Percentiles rank a stretch among this genome's conserved stretches.
Conservation (phyloP, 768 basidiomycete species). For the Fomitopsis pulvina region DNA sequence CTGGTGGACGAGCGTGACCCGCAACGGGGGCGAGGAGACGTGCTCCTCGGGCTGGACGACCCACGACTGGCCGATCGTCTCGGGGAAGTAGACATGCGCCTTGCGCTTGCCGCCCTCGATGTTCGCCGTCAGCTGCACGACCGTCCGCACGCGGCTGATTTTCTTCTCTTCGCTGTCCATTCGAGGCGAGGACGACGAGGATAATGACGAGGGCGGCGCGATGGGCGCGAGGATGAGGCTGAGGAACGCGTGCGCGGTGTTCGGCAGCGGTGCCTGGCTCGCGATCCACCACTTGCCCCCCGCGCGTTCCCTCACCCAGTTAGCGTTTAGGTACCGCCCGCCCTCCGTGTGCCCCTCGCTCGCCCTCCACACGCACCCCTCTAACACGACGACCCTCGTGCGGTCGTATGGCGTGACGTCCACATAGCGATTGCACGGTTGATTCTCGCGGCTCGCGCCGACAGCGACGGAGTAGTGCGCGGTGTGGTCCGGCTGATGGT, state of each 20-base stretch:
- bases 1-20: constrained; percentile 49
- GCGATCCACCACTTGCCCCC: constrained; percentile 83
- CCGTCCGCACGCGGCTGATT: constrained; percentile 57
- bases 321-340: constrained; percentile 74
- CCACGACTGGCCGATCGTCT: constrained; percentile 41
- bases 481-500: constrained; percentile 17
- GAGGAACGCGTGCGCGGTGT: constrained; percentile 71
- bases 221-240: constrained; percentile 53
- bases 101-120: constrained; percentile 67
- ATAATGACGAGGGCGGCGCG: constrained; percentile 21
- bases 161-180: constrained; percentile 15
- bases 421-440: constrained; percentile 56
- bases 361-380: constrained; percentile 11
- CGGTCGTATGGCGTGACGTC: constrained; percentile 80
- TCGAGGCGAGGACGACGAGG: constrained; percentile 8
- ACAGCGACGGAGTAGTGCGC: constrained; percentile 51
- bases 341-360: not conserved
- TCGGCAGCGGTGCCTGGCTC: constrained; percentile 70
- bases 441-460: constrained; percentile 40
- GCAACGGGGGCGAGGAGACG: constrained; percentile 35
- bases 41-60: constrained; percentile 41
- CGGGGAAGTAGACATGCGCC: constrained; percentile 74
- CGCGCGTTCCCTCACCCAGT: constrained; percentile 71
- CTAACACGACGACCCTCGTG: constrained; percentile 57
- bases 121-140: constrained; percentile 76